Evolutionary conservation across 371 early-diverging fungal genomes (phyloP), one percentile per base, ranked within the genome.

Genomic region (Blakeslea trispora): DNA sequence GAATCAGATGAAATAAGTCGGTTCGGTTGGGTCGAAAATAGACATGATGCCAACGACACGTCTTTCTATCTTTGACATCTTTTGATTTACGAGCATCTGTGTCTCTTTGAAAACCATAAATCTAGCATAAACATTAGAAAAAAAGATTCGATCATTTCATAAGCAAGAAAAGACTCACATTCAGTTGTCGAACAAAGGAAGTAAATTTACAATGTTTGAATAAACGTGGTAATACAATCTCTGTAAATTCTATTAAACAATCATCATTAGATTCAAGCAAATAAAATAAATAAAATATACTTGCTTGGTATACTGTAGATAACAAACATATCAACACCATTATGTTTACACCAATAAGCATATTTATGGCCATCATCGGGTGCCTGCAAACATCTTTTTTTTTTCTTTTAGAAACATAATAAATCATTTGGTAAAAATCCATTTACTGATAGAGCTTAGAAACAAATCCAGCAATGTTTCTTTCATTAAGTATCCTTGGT

Each of bases 81-180:
- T 79, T 79, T 44, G 73, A 79, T 68, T 79, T 79, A 3, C 79
- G 69, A n/a, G 75, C 79, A 50, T 79, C 79, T 24, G 79, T 73
- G 37, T 73, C 79, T 47, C 79, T 59, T 55, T 75, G 73, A 53
- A 78, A 78, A 0, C 79, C 79, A 43, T 78, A 78, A 22, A 78
- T 78, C 79, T 78, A 54, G n/a, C 43, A 32, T 3, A 2, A 19
- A 9, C 13, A 45, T 32, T 22, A 46, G 6, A 32, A 39, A 32
- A 55, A n/a, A 48, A 42, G n/a, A n/a, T n/a, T n/a, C n/a, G n/a
- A n/a, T n/a, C n/a, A n/a, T n/a, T n/a, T 7, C 15, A 42, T 8
- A 19, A 40, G 21, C 23, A 45, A 14, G 10, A 24, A 24, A 1
- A 32, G 5, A 45, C 54, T 61, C 73, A 78, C 78, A 67, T 78